Conservation (phyloP, 768 basidiomycete genomes). For the Mycena crocata region DNA sequence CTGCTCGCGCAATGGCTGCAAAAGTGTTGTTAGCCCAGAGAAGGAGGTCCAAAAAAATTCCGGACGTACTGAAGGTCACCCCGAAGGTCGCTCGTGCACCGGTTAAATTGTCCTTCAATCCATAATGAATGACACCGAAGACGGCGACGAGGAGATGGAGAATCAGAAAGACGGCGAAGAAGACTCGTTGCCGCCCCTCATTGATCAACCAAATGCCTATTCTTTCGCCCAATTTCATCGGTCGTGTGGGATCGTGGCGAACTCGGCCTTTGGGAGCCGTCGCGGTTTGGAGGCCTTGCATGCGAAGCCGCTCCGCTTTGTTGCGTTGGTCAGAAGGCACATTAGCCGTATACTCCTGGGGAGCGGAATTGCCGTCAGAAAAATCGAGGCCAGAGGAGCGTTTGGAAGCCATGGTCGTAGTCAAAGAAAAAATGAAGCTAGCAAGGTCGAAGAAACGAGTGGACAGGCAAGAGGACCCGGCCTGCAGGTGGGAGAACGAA, state of each 20-base stretch:
- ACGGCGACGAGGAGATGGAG: constrained; percentile 68
- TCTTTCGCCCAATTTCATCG: constrained; percentile 42
- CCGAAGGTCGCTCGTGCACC: constrained; percentile 69
- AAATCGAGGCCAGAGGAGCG: constrained; percentile 60
- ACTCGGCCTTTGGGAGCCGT: constrained; percentile 36
- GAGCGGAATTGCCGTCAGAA: constrained; percentile 51
- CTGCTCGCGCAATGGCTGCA: constrained; percentile 85
- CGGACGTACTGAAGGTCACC: constrained; percentile 61
- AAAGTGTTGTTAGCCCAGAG: neutral
- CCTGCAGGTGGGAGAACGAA: constrained; percentile 29
- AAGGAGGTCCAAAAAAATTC: neutral
- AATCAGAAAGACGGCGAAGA: constrained; percentile 70
- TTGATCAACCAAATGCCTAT: constrained; percentile 74
- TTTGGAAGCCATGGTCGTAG: constrained; percentile 33
- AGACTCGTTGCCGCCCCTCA: constrained; percentile 68
- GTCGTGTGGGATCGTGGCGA: constrained; percentile 48
- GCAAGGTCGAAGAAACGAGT: constrained; percentile 6
- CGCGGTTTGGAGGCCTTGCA: constrained; percentile 69
- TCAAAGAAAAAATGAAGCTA: constrained; percentile 22
- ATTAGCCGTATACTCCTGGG: constrained; percentile 36
- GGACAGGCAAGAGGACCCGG: constrained; percentile 36
- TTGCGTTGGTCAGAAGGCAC: constrained; percentile 62
- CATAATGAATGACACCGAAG: constrained; percentile 69
- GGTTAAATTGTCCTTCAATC: constrained; percentile 68
- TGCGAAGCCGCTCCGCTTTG: constrained; percentile 67